These are phyloP conservation scores for Pseudogymnoascus sp. DNA, from an alignment of 2,329 filamentous ascomycete genomes.

Conservation along the genomic window DNA sequence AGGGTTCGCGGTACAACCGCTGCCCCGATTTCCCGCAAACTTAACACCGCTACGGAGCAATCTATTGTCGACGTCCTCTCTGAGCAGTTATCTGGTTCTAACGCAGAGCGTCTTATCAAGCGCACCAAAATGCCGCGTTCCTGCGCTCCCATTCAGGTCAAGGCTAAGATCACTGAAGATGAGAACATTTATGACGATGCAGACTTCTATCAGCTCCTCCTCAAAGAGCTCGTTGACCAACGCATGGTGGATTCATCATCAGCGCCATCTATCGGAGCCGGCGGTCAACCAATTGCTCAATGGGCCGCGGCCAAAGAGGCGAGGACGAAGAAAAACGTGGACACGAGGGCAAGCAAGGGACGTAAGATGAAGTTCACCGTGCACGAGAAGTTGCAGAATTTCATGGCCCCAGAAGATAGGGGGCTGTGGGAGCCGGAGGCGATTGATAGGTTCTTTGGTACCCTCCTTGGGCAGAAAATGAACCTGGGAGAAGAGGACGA, in stretches of 20 bases:
- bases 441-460: constrained; percentile 68
- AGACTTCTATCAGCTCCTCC: constrained; percentile 85
- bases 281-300: constrained; percentile 44
- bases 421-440: constrained; percentile 72
- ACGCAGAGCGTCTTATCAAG: constrained; percentile 58
- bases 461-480: constrained; percentile 63
- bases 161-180: constrained; percentile 49
- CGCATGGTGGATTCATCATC: constrained; percentile 61
- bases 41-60: constrained; percentile 44
- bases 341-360: constrained; percentile 92
- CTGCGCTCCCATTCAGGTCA: constrained; percentile 63
- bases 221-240: constrained; percentile 90
- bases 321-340: constrained; percentile 75
- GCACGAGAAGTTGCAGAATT: constrained; percentile 95
- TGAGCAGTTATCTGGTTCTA: constrained; percentile 50
- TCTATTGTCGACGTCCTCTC: constrained; percentile 59
- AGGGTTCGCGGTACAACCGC: constrained; percentile 61
- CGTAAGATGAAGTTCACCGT: constrained; percentile 90
- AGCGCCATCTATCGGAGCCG: constrained; percentile 30
- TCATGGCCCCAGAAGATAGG: constrained; percentile 87
- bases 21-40: constrained; percentile 47
- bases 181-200: constrained; percentile 78
- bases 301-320: constrained; percentile 65
- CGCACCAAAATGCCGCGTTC: constrained; percentile 65
- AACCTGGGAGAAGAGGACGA: constrained; percentile 51